These are phyloP conservation scores for Lecanicillium sp. DNA, from an alignment of 2,329 filamentous ascomycete genomes.

Conservation along the genomic window DNA sequence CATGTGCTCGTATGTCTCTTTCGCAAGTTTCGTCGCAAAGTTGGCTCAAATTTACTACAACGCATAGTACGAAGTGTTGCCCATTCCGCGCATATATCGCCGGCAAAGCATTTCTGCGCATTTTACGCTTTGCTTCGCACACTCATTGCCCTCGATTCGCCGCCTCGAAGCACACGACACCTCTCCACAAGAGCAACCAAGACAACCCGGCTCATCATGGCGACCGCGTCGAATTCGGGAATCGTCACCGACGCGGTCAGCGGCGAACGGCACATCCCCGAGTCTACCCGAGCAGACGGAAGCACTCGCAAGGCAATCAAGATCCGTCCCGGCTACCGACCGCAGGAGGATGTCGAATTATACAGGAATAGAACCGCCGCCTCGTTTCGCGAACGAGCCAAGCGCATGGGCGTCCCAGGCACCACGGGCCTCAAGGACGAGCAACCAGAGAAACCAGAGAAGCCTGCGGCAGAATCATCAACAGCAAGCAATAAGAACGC, in stretches of 20 bases:
- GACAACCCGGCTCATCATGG: conserved; percentile 36
- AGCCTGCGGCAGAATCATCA: conserved; percentile 22
- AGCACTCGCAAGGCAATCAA: conserved; percentile 91
- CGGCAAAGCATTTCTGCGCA: no score
- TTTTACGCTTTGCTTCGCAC: no score
- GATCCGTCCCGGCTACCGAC: conserved; percentile 86
- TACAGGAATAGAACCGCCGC: conserved; percentile 92
- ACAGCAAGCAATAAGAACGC: conserved; percentile 74
- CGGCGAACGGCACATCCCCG: conserved; percentile 82
- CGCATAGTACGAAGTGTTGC: no score
- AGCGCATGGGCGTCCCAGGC: conserved; percentile 60
- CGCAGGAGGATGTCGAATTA: conserved; percentile 89
- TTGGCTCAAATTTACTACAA: no score
- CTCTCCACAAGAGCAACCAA: no score
- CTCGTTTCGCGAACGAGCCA: conserved; percentile 68
- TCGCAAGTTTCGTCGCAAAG: no score
- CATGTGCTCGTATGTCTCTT: no score
- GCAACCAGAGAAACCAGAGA: conserved; percentile 29
- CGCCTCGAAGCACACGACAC: no score
- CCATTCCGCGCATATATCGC: no score
- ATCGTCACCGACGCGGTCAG: conserved; percentile 69
- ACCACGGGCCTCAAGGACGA: conserved; percentile 52
- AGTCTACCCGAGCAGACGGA: conserved; percentile 79
- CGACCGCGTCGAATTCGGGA: conserved; percentile 53
- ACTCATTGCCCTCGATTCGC: no score